phyloP scores from a whole-genome alignment of 2,329 filamentous ascomycete species.

The Elsinoe fawcettii region DNA sequence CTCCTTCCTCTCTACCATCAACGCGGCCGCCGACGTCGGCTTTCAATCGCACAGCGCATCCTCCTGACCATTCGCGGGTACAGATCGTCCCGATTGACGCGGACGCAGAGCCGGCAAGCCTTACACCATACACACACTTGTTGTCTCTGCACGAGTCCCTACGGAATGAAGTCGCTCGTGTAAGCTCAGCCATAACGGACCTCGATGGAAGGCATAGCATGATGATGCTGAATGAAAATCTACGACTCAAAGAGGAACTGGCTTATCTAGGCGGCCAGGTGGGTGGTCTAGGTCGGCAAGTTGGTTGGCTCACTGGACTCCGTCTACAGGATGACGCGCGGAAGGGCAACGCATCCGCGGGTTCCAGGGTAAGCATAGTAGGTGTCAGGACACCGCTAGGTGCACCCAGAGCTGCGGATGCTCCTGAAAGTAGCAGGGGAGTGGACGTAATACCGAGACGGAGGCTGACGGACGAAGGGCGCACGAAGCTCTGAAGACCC shows the following conservation, averaged over 20 bases:
- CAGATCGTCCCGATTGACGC: conserved; percentile 21
- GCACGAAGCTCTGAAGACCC: conserved; percentile 31
- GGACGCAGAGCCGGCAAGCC: conserved; percentile 32
- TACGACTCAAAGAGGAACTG: conserved; percentile 55
- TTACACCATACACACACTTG: conserved; percentile 48
- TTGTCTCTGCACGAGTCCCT: conserved; percentile 54
- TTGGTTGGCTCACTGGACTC: conserved; percentile 55
- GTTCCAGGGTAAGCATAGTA: background rate
- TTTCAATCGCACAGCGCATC: conserved; percentile 17
- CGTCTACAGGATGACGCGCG: conserved; percentile 39
- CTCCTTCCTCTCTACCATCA: background rate
- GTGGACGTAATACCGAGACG: conserved; percentile 21
- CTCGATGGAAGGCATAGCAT: conserved; percentile 55
- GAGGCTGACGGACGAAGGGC: conserved; percentile 29
- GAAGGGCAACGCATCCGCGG: background rate
- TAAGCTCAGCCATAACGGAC: conserved; percentile 49
- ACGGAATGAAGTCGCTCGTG: conserved; percentile 50
- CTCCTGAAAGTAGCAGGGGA: conserved; percentile 16
- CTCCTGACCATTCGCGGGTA: background rate
- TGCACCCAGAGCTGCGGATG: background rate
- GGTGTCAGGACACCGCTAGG: background rate
- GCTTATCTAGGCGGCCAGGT: conserved; percentile 54
- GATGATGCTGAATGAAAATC: conserved; percentile 55
- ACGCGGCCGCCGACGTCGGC: background rate
- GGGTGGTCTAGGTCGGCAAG: conserved; percentile 51